Evolutionary conservation across 2,329 filamentous ascomycete genomes (phyloP).

Genomic region (Allantophomopsis cytisporea): DNA sequence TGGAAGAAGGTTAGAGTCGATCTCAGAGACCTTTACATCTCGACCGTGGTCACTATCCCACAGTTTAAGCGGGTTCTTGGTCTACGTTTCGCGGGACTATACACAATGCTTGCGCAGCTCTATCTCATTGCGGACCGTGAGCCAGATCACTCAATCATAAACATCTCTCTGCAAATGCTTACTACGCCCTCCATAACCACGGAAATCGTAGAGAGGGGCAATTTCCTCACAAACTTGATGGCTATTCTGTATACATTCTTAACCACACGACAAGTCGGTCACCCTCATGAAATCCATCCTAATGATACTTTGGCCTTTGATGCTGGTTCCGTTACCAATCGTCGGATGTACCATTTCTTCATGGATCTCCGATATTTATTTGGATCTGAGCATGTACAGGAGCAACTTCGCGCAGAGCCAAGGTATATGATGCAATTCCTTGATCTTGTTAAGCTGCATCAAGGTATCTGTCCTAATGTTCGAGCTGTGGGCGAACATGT

Average conservation of each 20-base stretch:
- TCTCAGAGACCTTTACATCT: slow-evolving; percentile 86
- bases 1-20: slow-evolving; percentile 95
- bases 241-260: slow-evolving; percentile 96
- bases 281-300: slow-evolving; percentile 78
- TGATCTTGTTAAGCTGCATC: slow-evolving; percentile 88
- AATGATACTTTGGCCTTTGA: slow-evolving; percentile 85
- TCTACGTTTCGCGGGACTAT: slow-evolving; percentile 85
- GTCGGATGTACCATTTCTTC: slow-evolving; percentile 96
- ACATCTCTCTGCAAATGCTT: slow-evolving; percentile 89
- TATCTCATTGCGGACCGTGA: slow-evolving; percentile 94
- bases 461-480: slow-evolving; percentile 91
- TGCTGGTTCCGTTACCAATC: slow-evolving; percentile 85
- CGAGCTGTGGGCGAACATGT: slow-evolving; percentile 90
- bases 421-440: slow-evolving; percentile 90
- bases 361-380: slow-evolving; percentile 87
- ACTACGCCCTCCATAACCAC: slow-evolving; percentile 94
- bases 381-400: slow-evolving; percentile 75
- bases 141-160: slow-evolving; percentile 97
- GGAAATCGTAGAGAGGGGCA: slow-evolving; percentile 87
- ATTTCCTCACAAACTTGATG: slow-evolving; percentile 90
- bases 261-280: slow-evolving; percentile 88
- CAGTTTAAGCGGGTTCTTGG: slow-evolving; percentile 92
- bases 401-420: slow-evolving; percentile 67
- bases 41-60: slow-evolving; percentile 87
- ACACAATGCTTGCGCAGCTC: slow-evolving; percentile 84